Percentiles rank a stretch among this genome's conserved stretches.
phyloP scores from a whole-genome alignment of 2,329 filamentous ascomycete genomes.

The Paecilomyces variotii region DNA sequence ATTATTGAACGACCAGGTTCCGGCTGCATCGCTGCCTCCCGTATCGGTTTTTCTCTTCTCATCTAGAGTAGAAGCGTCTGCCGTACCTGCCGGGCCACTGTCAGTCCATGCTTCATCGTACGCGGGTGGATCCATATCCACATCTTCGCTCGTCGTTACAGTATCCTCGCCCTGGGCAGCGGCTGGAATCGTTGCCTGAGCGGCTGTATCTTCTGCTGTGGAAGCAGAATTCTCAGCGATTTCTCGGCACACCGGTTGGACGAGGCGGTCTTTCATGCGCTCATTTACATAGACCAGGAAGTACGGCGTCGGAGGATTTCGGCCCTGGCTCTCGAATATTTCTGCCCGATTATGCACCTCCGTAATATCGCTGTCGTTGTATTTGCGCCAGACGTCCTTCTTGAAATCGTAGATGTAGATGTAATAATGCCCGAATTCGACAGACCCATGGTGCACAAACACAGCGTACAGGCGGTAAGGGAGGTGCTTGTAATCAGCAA shows the following conservation, averaged over 20 bases:
- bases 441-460: conserved; percentile 71
- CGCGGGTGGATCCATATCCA: conserved; percentile 21
- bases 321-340: conserved; percentile 61
- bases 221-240: conserved; percentile 14
- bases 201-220: background rate
- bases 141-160: conserved; percentile 11
- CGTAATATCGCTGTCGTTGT: conserved; percentile 80
- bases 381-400: conserved; percentile 75
- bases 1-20: conserved; percentile 8
- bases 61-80: conserved; percentile 8
- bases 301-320: conserved; percentile 65
- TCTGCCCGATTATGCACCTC: conserved; percentile 56
- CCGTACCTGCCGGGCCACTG: conserved; percentile 20
- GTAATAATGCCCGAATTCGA: conserved; percentile 83
- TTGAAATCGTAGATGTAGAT: conserved; percentile 92
- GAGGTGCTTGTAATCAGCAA: conserved; percentile 55
- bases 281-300: conserved; percentile 77
- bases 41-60: conserved; percentile 3
- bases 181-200: conserved; percentile 5
- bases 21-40: conserved; percentile 4
- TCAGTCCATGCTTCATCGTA: conserved; percentile 19
- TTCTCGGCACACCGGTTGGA: conserved; percentile 50
- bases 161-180: conserved; percentile 9
- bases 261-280: conserved; percentile 50
- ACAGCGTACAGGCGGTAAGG: conserved; percentile 83